Evolutionary conservation across 139 green algal species (phyloP).

Genomic region (Gonium pectorale): DNA sequence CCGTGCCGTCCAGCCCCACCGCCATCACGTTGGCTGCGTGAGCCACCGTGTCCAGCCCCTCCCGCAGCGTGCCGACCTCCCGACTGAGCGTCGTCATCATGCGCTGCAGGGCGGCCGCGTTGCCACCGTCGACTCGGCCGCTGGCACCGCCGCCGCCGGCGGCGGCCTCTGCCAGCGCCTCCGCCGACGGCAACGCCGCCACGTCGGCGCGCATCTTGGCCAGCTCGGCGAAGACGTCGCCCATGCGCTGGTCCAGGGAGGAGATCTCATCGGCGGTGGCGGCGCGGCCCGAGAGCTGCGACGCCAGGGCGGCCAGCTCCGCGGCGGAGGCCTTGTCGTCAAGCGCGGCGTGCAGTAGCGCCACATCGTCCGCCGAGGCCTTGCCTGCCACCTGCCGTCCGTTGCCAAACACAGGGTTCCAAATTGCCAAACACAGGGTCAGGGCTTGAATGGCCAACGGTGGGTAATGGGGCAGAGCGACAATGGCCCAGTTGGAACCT

Average conservation of each 20-base stretch:
- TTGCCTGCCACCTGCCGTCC: constrained; percentile 24
- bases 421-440: too few relatives aligned
- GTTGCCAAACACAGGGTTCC: too few relatives aligned
- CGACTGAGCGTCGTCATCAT: constrained; percentile 9
- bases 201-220: constrained; percentile 15
- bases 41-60: constrained; percentile 52
- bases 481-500: too few relatives aligned
- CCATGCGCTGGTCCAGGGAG: constrained; percentile 46
- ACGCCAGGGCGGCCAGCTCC: constrained; percentile 11
- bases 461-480: too few relatives aligned
- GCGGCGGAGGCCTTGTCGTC: constrained; percentile 26
- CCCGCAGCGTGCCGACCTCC: constrained; percentile 40
- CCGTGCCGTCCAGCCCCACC: constrained; percentile 51
- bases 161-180: background rate
- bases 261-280: constrained; percentile 18
- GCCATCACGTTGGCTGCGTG: constrained; percentile 60
- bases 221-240: constrained; percentile 54
- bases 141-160: background rate
- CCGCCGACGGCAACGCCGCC: background rate
- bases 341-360: constrained; percentile 3
- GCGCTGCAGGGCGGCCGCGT: background rate
- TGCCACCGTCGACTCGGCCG: background rate
- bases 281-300: background rate
- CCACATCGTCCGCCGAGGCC: constrained; percentile 40
- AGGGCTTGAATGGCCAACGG: too few relatives aligned